A percentile compares a stretch with the other conserved stretches of the same genome.
These are phyloP conservation scores for Centella asiatica DNA, from an alignment of 129 eudicot genomes.

Conservation along the genomic window DNA sequence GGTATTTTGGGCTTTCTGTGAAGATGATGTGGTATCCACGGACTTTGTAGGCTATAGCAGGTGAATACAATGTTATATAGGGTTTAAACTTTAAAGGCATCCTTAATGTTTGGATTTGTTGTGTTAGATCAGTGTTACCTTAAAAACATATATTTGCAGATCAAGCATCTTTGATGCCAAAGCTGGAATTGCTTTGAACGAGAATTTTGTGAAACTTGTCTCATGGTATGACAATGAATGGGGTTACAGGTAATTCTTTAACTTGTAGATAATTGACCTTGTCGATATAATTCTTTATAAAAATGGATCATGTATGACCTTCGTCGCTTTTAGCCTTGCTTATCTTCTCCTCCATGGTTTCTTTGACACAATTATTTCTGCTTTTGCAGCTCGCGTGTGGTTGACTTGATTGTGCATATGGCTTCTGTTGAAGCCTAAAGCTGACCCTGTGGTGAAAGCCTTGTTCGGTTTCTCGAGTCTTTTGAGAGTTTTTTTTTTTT, in stretches of 20 bases:
- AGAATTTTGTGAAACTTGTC: slow-evolving; percentile 71
- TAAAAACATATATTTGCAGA: slow-evolving; percentile 20
- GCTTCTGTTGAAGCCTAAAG: slow-evolving; percentile 51
- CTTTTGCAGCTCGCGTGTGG: slow-evolving; percentile 65
- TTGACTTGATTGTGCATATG: slow-evolving; percentile 75
- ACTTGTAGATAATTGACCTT: not conserved
- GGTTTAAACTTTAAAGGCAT: no score
- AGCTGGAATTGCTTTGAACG: slow-evolving; percentile 80
- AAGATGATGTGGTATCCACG: slow-evolving; percentile 34
- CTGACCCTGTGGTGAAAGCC: not conserved
- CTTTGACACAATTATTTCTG: not conserved
- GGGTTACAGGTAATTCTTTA: slow-evolving; percentile 61
- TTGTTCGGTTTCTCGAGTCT: not conserved
- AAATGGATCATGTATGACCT: not conserved
- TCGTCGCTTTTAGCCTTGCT: not conserved
- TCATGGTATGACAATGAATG: slow-evolving; percentile 82
- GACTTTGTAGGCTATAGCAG: slow-evolving; percentile 33
- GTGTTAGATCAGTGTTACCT: not conserved
- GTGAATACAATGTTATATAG: not conserved
- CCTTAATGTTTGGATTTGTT: not conserved
- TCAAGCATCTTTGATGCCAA: slow-evolving; percentile 88
- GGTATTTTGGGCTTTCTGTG: slow-evolving; percentile 28
- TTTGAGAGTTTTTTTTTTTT: not conserved
- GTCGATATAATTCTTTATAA: not conserved
- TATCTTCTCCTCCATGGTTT: not conserved